phyloP scores from a whole-genome alignment of 495 filamentous ascomycete species.

The Stereocaulon alpinum region DNA sequence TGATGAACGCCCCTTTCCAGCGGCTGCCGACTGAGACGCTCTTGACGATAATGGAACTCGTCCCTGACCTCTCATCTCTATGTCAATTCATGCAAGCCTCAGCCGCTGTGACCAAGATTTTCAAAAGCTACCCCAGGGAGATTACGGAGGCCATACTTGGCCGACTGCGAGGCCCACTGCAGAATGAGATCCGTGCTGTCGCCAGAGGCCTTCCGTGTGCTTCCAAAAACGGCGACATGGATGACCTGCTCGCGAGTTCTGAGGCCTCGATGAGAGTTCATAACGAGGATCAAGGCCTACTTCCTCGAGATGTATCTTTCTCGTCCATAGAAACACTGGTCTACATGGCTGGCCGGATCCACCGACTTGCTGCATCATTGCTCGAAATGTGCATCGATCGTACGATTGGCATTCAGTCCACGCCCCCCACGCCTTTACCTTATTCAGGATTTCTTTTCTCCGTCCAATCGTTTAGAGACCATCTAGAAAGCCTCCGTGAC shows the following conservation, averaged over 20 bases:
- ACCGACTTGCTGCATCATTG: conserved; percentile 4
- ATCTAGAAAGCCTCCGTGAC: neutral
- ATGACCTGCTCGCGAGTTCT: neutral
- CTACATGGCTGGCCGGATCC: neutral
- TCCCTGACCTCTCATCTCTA: conserved; percentile 2
- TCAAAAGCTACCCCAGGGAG: neutral
- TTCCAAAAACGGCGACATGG: no score
- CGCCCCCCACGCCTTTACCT: neutral
- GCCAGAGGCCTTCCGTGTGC: neutral
- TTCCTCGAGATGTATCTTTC: conserved; percentile 1
- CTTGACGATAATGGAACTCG: neutral
- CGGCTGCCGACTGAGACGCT: neutral
- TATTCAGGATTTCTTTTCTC: neutral
- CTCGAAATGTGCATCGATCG: conserved; percentile 6
- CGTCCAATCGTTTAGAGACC: neutral
- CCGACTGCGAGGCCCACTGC: neutral
- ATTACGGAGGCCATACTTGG: neutral
- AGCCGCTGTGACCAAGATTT: neutral
- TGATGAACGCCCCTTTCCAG: neutral
- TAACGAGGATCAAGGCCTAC: neutral
- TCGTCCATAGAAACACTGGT: neutral
- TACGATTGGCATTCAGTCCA: neutral
- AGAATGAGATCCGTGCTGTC: neutral
- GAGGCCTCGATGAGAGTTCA: neutral
- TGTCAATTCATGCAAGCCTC: neutral